Evolutionary conservation across 140 eudicot species (phyloP).

Genomic region (Anethum foeniculum): DNA sequence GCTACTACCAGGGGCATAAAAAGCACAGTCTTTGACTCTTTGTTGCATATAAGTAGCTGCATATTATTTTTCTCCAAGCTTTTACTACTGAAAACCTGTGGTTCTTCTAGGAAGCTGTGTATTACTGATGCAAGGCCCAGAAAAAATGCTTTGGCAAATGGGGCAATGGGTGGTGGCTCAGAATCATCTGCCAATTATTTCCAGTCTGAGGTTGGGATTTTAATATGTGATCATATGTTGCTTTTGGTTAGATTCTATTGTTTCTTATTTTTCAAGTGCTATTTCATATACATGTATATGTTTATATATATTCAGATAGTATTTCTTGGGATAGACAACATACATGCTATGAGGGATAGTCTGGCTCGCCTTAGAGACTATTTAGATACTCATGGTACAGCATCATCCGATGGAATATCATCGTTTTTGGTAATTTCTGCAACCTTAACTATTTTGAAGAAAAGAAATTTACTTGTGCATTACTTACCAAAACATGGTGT

Average conservation of each 20-base stretch:
- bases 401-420: constrained; percentile 89
- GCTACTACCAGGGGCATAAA: not conserved
- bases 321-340: constrained; percentile 94
- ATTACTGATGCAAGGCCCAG: constrained; percentile 99
- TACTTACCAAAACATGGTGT: not conserved
- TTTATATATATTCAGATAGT: constrained; percentile 52
- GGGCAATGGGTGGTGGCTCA: constrained; percentile 99
- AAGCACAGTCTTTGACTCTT: not conserved
- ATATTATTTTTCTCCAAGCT: not conserved
- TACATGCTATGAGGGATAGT: constrained; percentile 98
- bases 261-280: not conserved
- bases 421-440: constrained; percentile 63
- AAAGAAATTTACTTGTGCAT: not conserved
- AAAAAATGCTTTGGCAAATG: constrained; percentile 96
- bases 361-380: constrained; percentile 92
- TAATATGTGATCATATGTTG: constrained; percentile 15
- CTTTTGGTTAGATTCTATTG: constrained; percentile 10
- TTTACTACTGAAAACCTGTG: not conserved
- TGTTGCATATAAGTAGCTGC: not conserved
- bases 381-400: constrained; percentile 86
- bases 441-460: not conserved
- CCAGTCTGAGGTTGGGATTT: constrained; percentile 82
- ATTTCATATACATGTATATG: not conserved
- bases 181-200: constrained; percentile 95
- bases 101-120: constrained; percentile 67